These are phyloP conservation scores for Suhomyces taliae DNA, from an alignment of 1,139 yeast genomes.

Conservation along the genomic window DNA sequence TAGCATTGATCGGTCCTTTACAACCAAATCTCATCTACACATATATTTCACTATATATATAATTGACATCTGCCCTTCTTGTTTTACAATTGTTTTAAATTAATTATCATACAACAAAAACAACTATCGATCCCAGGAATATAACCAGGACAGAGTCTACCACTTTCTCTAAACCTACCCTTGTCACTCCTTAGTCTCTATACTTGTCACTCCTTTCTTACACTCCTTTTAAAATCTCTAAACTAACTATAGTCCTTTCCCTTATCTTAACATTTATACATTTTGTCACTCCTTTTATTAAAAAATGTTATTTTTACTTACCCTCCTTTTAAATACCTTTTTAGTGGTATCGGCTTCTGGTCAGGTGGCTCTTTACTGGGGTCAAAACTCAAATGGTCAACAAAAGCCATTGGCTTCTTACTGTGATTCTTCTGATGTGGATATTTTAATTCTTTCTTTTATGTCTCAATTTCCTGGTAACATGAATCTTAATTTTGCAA, in stretches of 20 bases:
- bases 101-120: too few species aligned
- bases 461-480: constrained; percentile 57
- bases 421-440: constrained; percentile 69
- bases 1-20: background rate
- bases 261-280: constrained; percentile 1
- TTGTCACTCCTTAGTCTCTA: background rate
- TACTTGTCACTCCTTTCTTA: background rate
- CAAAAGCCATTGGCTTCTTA: constrained; percentile 66
- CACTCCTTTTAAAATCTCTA: background rate
- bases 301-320: constrained; percentile 6
- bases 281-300: constrained; percentile 4
- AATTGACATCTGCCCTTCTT: background rate
- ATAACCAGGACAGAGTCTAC: background rate
- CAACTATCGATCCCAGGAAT: background rate
- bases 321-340: constrained; percentile 7
- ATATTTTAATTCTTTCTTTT: constrained; percentile 72
- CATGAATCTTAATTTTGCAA: constrained; percentile 63
- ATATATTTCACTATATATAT: background rate
- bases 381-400: constrained; percentile 79
- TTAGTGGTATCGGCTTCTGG: constrained; percentile 12
- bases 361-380: constrained; percentile 81
- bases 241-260: background rate
- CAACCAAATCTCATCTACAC: background rate
- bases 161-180: background rate
- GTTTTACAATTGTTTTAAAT: background rate